phyloP scores from a whole-genome alignment of 129 eudicot species.

The Glebionis coronaria region DNA sequence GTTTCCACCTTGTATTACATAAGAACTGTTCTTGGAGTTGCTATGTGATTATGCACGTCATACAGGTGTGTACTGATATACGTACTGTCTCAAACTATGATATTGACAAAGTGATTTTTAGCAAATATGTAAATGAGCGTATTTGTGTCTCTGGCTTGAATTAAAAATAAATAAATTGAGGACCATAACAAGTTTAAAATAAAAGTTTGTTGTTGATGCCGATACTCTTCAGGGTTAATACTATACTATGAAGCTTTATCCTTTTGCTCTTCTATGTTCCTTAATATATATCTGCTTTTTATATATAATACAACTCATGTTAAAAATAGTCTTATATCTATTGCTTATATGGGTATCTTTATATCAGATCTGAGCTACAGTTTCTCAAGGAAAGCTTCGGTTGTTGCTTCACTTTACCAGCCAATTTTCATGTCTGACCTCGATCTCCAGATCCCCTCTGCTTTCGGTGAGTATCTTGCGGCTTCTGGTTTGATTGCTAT shows the following conservation, averaged over 20 bases:
- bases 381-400: constrained; percentile 15
- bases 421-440: constrained; percentile 93
- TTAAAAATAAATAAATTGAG: too few species aligned
- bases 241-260: background rate
- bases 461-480: constrained; percentile 60
- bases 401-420: constrained; percentile 22
- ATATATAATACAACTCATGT: background rate
- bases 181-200: too few species aligned
- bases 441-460: constrained; percentile 72
- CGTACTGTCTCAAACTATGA: too few species aligned
- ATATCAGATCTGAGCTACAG: constrained; percentile 58
- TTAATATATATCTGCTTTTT: background rate
- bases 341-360: background rate
- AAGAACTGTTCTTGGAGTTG: too few species aligned
- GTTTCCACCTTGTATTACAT: too few species aligned
- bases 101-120: too few species aligned
- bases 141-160: too few species aligned
- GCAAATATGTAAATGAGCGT: too few species aligned
- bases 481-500: background rate
- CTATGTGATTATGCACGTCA: too few species aligned
- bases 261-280: background rate
- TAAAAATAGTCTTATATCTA: background rate
- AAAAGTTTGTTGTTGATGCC: too few species aligned
- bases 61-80: too few species aligned
- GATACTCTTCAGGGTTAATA: background rate